Evolutionary conservation across 2,329 filamentous ascomycete species (phyloP), one percentile per base, ranked within the genome.

Genomic region (Fusarium sp.): DNA sequence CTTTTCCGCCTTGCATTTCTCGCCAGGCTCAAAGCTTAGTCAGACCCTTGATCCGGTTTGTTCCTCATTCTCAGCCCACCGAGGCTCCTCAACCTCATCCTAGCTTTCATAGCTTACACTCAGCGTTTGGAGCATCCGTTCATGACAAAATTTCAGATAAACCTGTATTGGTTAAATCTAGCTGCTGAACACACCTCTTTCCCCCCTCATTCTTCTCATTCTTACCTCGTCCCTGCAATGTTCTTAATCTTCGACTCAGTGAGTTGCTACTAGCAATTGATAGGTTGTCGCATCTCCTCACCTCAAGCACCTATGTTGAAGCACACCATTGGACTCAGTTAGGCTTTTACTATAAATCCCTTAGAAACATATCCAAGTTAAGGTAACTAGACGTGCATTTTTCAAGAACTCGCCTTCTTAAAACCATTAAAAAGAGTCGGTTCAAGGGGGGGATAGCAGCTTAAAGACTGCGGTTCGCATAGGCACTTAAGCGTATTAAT

Each of bases 1-100:
- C 32, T 54, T 52, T 54, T 20, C 11, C 27, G 47, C 27, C 27
- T 32, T 14, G 2, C 17, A 32, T 54, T 6, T 32, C n/a, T 20
- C 6, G 6, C n/a, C 27, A 4, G 11, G 5, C 17, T 20, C 17
- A 54, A 30, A 2, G 59, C 59, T 62, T 62, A 37, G 59, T 62
- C 59, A 62, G 40, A 30, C n/a, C 27, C 2, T n/a, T 54, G 25
- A 54, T 32, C 47, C 47, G 47, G 47, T 54, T 54, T 54, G 47
- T 54, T 54, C 47, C 47, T 32, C 8, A 54, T 32, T 47, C 30
- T 54, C 27, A 54, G 27, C 47, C 47, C 47, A 30, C 47, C 47
- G 4, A 54, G 27, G 17, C 47, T 32, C 47, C 27, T 52, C 47
- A 50, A 50, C 25, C 27, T 54, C 27, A 6, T 50, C 22, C 15